A percentile compares a stretch with the other conserved stretches of the same genome.
These are phyloP conservation scores for Penicillium sp. DNA, from an alignment of 2,329 filamentous ascomycete species.

Conservation along the genomic window DNA sequence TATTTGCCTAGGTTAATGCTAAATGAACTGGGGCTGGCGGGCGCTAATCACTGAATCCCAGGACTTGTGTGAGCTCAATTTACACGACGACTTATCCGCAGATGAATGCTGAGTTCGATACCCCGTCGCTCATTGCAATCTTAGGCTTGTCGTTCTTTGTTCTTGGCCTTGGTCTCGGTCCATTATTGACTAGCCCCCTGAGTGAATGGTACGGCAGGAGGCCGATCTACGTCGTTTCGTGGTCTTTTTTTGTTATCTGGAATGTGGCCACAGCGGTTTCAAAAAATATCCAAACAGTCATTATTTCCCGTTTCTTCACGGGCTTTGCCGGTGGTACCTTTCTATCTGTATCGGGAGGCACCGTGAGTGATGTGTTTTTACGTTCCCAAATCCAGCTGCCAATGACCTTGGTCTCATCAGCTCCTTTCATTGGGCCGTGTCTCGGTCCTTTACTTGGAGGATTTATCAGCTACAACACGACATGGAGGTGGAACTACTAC, in stretches of 20 bases:
- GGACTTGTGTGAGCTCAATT: conserved; percentile 73
- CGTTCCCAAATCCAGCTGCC: conserved; percentile 14
- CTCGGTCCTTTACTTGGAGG: conserved; percentile 17
- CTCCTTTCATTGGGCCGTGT: conserved; percentile 18
- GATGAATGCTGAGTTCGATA: conserved; percentile 45
- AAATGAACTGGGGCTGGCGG: background rate
- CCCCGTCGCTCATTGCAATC: conserved; percentile 51
- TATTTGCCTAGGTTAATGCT: background rate
- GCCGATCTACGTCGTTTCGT: conserved; percentile 5
- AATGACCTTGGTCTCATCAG: conserved; percentile 16
- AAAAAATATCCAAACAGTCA: conserved; percentile 1
- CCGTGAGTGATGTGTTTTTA: conserved; percentile 20
- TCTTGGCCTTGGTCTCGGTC: conserved; percentile 5
- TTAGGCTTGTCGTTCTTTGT: conserved; percentile 4
- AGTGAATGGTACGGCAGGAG: conserved; percentile 12
- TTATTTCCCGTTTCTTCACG: conserved; percentile 6
- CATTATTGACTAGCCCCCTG: conserved; percentile 9
- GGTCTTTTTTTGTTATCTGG: conserved; percentile 9
- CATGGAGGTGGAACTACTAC: conserved; percentile 76
- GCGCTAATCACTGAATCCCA: background rate
- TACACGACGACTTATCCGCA: conserved; percentile 17
- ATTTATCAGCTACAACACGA: conserved; percentile 17
- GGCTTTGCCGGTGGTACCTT: conserved; percentile 9
- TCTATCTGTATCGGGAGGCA: conserved; percentile 14
- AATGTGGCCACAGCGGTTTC: conserved; percentile 1